phyloP scores from a whole-genome alignment of 1,284 basidiomycete species.

The Trametes polyzona region DNA sequence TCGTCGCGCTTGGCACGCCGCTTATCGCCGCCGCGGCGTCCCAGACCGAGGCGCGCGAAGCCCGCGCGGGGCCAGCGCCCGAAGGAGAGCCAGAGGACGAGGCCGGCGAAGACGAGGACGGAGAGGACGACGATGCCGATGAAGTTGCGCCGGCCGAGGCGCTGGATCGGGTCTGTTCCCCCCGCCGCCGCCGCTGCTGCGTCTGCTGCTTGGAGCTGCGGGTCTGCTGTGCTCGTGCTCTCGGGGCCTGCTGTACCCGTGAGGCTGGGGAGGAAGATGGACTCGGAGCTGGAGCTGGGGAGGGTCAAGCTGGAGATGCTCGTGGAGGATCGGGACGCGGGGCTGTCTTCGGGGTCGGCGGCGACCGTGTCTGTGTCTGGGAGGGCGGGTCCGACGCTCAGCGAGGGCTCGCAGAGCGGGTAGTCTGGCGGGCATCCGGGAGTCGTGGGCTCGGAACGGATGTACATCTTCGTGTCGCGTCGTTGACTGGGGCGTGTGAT shows the following conservation, averaged over 20 bases:
- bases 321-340: neutral
- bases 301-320: neutral
- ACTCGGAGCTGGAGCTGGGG: neutral
- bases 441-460: slow-evolving; percentile 1
- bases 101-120: slow-evolving; percentile 30
- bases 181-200: slow-evolving; percentile 11
- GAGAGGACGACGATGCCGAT: slow-evolving; percentile 37
- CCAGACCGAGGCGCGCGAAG: slow-evolving; percentile 15
- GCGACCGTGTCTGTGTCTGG: too few species aligned
- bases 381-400: slow-evolving; percentile 14
- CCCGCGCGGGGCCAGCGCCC: slow-evolving; percentile 31
- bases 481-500: too few species aligned
- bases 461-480: slow-evolving; percentile 5
- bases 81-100: slow-evolving; percentile 36
- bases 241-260: too few species aligned
- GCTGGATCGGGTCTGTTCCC: too few species aligned
- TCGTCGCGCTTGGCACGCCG: neutral
- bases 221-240: neutral
- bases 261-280: too few species aligned
- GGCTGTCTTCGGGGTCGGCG: neutral
- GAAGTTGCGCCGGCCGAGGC: slow-evolving; percentile 30
- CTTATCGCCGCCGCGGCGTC: slow-evolving; percentile 4
- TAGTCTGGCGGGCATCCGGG: slow-evolving; percentile 1
- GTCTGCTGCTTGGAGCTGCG: neutral
- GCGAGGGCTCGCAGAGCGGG: slow-evolving; percentile 6